A percentile compares a stretch with the other conserved stretches of the same genome.
phyloP scores from a whole-genome alignment of 441 rosid genomes.

The Biscutella laevigata region DNA sequence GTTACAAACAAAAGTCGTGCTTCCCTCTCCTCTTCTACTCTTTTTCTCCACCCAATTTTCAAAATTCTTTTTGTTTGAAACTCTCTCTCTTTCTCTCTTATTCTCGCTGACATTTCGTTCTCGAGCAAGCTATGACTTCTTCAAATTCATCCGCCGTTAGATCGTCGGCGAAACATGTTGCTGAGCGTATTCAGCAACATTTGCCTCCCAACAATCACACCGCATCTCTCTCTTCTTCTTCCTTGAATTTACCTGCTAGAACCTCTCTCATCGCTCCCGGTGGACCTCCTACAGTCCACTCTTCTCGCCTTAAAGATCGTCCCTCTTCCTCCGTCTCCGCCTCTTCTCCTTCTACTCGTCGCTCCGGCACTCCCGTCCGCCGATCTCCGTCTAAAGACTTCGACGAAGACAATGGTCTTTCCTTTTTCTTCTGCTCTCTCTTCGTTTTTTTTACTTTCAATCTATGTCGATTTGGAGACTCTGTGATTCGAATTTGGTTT shows the following conservation, averaged over 20 bases:
- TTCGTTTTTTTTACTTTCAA: constrained; percentile 6
- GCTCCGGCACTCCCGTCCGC: constrained; percentile 53
- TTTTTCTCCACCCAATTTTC: not conserved
- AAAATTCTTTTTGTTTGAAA: not conserved
- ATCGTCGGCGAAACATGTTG: constrained; percentile 31
- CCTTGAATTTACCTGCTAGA: constrained; percentile 29
- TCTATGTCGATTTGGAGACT: not conserved
- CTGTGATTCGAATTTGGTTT: not conserved
- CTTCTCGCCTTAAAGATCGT: constrained; percentile 39
- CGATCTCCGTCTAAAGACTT: constrained; percentile 39
- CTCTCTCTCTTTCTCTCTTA: not conserved
- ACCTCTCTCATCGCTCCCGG: constrained; percentile 29
- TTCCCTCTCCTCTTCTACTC: constrained; percentile 11
- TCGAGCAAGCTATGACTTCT: constrained; percentile 18
- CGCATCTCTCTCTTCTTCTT: constrained; percentile 23
- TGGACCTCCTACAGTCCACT: constrained; percentile 14
- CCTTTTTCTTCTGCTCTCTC: not conserved
- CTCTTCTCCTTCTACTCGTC: constrained; percentile 33
- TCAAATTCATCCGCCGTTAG: constrained; percentile 22
- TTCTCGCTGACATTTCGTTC: not conserved
- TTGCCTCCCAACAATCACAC: constrained; percentile 25
- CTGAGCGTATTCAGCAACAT: constrained; percentile 30
- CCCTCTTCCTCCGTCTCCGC: constrained; percentile 31
- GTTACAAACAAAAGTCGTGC: constrained; percentile 23
- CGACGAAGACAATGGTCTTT: constrained; percentile 39